Percentiles rank a stretch among this genome's conserved stretches.
Conservation (phyloP, 345 rosid species). For the Dimocarpus longan region DNA sequence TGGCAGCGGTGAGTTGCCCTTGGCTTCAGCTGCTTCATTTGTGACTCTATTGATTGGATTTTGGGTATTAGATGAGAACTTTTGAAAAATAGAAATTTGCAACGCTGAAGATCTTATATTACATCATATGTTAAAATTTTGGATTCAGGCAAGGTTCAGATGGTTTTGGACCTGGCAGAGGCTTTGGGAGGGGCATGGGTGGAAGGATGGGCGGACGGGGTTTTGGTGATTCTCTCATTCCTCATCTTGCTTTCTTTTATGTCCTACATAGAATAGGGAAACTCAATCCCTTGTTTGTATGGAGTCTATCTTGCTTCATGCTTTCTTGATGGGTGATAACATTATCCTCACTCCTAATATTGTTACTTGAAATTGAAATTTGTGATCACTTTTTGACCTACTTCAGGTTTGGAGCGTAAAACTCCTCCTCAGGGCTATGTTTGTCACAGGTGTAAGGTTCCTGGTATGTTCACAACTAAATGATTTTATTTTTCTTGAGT, state of each 20-base stretch:
- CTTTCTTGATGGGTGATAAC: background rate
- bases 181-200: conserved; percentile 86
- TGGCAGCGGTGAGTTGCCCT: conserved; percentile 86
- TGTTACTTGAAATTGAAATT: conserved; percentile 21
- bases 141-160: conserved; percentile 79
- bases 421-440: conserved; percentile 96
- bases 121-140: conserved; percentile 6
- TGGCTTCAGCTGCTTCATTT: conserved; percentile 7
- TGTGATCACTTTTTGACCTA: conserved; percentile 31
- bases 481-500: background rate
- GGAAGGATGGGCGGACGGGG: conserved; percentile 98
- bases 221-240: conserved; percentile 64
- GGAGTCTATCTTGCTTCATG: background rate
- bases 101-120: background rate
- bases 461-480: conserved; percentile 60
- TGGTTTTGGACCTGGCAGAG: conserved; percentile 89
- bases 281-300: background rate
- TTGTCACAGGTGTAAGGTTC: conserved; percentile 92
- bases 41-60: conserved; percentile 6
- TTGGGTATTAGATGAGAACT: background rate
- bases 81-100: background rate
- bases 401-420: conserved; percentile 86
- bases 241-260: conserved; percentile 4
- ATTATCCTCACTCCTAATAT: background rate
- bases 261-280: background rate